Percentiles rank a stretch among this genome's conserved stretches.
Evolutionary conservation across 2,329 filamentous ascomycete genomes (phyloP).

Genomic region (Colletotrichum lindemuthianum): DNA sequence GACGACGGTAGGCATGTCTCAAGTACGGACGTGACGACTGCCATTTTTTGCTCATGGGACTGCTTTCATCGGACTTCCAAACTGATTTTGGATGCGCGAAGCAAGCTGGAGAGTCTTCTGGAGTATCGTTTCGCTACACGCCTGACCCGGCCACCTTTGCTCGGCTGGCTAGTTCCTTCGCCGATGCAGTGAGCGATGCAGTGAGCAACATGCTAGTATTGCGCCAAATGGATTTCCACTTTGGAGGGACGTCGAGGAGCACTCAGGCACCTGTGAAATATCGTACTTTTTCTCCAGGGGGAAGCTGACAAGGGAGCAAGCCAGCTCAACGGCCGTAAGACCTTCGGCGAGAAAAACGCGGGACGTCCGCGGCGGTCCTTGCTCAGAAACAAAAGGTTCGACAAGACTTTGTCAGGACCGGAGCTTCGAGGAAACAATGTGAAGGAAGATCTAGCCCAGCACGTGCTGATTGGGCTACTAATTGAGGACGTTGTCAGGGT

Average conservation of each 20-base stretch:
- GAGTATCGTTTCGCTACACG: conserved; percentile 1
- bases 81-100: conserved; percentile 12
- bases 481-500: not conserved
- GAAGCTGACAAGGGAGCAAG: conserved; percentile 8
- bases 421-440: not conserved
- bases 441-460: not conserved
- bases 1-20: conserved; percentile 8
- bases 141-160: conserved; percentile 13
- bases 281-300: conserved; percentile 15
- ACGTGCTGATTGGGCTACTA: not conserved
- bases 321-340: conserved; percentile 11
- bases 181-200: not conserved
- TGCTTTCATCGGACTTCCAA: conserved; percentile 6
- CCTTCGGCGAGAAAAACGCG: conserved; percentile 1
- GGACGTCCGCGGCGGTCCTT: not conserved
- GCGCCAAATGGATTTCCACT: conserved; percentile 14
- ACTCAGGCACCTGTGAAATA: conserved; percentile 8
- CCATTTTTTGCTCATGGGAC: conserved; percentile 10
- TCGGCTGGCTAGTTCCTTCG: not conserved
- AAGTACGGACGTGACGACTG: not conserved
- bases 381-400: not conserved
- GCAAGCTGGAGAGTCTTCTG: conserved; percentile 6
- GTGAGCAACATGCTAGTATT: conserved; percentile 3
- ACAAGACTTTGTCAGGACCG: conserved; percentile 3
- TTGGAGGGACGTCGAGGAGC: not conserved